A percentile compares a stretch with the other conserved stretches of the same genome.
Conservation (phyloP, 331 rosid species). For the Acacia concinna region DNA sequence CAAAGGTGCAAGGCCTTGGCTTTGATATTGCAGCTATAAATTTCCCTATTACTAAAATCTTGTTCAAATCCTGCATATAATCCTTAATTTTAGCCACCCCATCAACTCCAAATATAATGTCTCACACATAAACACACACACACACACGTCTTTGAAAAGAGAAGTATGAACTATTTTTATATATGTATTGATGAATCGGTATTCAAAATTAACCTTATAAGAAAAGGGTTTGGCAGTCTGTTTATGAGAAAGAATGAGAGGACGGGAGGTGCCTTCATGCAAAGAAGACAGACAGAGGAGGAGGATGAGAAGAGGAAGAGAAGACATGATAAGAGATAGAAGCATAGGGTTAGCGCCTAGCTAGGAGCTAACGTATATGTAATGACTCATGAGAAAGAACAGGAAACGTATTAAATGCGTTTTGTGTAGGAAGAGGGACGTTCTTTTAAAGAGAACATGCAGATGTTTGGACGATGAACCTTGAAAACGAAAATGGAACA, state of each 20-base stretch:
- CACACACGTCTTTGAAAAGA: not conserved
- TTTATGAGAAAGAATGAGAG: constrained; percentile 21
- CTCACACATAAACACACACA: not conserved
- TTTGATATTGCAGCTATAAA: constrained; percentile 24
- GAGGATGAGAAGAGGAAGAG: constrained; percentile 43
- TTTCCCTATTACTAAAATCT: constrained; percentile 27
- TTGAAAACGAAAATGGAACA: constrained; percentile 50
- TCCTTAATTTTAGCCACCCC: not conserved
- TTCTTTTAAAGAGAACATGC: constrained; percentile 84
- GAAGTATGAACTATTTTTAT: too few relatives aligned
- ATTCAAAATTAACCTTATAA: constrained; percentile 42
- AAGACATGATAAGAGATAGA: constrained; percentile 46
- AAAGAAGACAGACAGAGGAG: constrained; percentile 46
- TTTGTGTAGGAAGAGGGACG: constrained; percentile 50
- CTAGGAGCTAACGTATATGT: constrained; percentile 50
- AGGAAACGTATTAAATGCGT: constrained; percentile 66
- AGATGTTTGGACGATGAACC: constrained; percentile 69
- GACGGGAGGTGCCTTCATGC: constrained; percentile 69
- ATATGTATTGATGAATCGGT: not conserved
- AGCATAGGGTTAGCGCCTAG: constrained; percentile 24
- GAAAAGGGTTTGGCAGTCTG: constrained; percentile 17
- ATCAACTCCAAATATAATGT: constrained; percentile 13
- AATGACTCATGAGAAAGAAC: constrained; percentile 29
- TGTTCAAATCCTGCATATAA: constrained; percentile 46
- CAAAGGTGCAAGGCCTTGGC: constrained; percentile 22